Evolutionary conservation across 2,329 filamentous ascomycete species (phyloP), one percentile per base, ranked within the genome.

Genomic region (Sporothrix inflata): DNA sequence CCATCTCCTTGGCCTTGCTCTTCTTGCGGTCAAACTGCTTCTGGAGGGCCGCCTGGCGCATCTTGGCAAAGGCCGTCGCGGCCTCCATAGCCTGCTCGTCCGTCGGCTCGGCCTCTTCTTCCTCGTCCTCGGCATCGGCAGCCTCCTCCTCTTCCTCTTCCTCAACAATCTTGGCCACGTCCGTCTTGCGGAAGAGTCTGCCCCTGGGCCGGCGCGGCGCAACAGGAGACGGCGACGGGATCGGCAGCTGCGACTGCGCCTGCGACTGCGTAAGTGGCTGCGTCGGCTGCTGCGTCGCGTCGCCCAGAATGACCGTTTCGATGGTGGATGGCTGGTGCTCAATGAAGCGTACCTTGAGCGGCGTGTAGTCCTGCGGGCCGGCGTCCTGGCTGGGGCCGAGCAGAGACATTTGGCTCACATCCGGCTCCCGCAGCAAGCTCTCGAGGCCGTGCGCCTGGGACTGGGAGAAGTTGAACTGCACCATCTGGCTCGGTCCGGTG

Each of bases 1-100:
- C 86, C 87, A 97, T 92, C 30, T 91, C 90, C 78, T 90, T 94
- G 0, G 94, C 95, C 79, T 92, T 91, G 82, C 93, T 97, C 80
- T 92, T 94, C 81, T 94, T 94, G 81, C 91, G 93, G 82, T 97
- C 88, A 77, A 94, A 97, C 1, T 85, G 84, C 27, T 63, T 71
- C 8, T 63, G 24, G 4, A 57, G 69, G 38, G 69, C 71, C 2
- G 72, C 74, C 61, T 69, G 63, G 77, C 87, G 80, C 79, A 27
- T 83, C 78, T 9, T 76, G 77, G 47, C 78, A 77, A 69, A 74
- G 5, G 38, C 78, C 75, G 53, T 77, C 89, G 19, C 86, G 3
- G 70, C 66, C n/a, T 21, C 49, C 16, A 51, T 53, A 4, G 55
- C 38, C 8, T 40, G 68, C 24, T 81, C 38, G 57, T 80, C 80